Conservation (phyloP, 768 basidiomycete genomes). For the Tephrocybe sp. region DNA sequence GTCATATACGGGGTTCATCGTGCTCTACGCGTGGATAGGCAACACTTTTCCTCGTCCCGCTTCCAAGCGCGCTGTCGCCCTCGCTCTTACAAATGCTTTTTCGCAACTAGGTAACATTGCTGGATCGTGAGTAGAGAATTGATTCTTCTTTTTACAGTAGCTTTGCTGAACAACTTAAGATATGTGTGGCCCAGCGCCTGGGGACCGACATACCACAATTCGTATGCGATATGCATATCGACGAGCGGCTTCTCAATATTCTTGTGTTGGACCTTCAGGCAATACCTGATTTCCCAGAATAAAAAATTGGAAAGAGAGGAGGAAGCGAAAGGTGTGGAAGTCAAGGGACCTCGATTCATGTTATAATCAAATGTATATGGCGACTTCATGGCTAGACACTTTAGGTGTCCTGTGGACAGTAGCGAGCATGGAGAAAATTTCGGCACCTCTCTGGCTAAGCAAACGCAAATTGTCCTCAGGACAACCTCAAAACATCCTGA, state of each 20-base stretch:
- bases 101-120: conserved; percentile 83
- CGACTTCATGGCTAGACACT: no score
- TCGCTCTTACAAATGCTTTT: conserved; percentile 81
- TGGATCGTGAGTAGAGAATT: conserved; percentile 61
- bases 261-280: conserved; percentile 50
- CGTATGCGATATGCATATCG: conserved; percentile 73
- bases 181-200: conserved; percentile 69
- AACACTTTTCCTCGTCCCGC: conserved; percentile 60
- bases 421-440: no score
- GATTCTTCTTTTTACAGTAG: conserved; percentile 1
- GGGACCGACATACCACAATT: conserved; percentile 70
- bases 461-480: no score
- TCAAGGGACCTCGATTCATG: conserved; percentile 46
- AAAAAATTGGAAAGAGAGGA: conserved; percentile 38
- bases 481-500: no score
- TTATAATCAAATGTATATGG: conserved; percentile 39
- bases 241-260: conserved; percentile 49
- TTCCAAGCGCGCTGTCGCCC: conserved; percentile 85
- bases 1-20: conserved; percentile 71
- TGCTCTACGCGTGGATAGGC: conserved; percentile 56
- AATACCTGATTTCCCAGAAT: conserved; percentile 44
- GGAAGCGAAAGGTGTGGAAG: conserved; percentile 26
- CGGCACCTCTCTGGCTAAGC: no score
- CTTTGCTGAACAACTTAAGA: conserved; percentile 24
- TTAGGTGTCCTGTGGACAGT: no score